Base-by-base conservation (phyloP, 2,329 filamentous ascomycete species). In the Leptographium radiaticola region DNA sequence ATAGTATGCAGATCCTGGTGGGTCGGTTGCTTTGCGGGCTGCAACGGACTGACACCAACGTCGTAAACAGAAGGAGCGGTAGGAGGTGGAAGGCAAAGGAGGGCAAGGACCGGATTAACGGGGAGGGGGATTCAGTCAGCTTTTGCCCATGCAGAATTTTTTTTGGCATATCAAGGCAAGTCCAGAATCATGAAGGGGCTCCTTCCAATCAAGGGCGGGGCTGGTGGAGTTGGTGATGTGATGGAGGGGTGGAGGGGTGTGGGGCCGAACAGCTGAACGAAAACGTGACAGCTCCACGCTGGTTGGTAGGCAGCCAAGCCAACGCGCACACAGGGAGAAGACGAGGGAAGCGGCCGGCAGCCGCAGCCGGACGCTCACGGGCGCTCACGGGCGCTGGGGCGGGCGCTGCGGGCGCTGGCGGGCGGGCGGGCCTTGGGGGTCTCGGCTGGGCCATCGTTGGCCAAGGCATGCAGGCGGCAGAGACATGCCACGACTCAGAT, bases 241-340 rank as follows among this genome's bases (percentile, higher is more conserved):
- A 54, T 54, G 42, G 53, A 40, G 53, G 53, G 53, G 47, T 49
- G 47, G 39, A 47, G 25, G 31, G 51, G 45, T 38, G 53, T 51
- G 48, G 53, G 40, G 42, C 34, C 16, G 18, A 25, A 50, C 40
- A 48, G 52, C 52, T 53, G 52, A 49, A 38, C 11, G 33, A 52
- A 33, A 46, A 39, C 43, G 43, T 47, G 51, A 52, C 51, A 39
- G 42, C 42, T 45, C 6, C 12, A 13, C 20, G 39, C 25, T 51
- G 33, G 13, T n/a, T 16, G 20, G 11, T 31, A 34, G n/a, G n/a
- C n/a, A 46, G 31, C 45, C 12, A 46, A 4, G 20, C 5, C 20
- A 16, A 31, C 18, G 13, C 31, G 11, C 7, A 44, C n/a, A 44
- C 39, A 16, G 39, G 39, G 7, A 42, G n/a, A n/a, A 42, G 15